Conservation (phyloP, 2,329 filamentous ascomycete genomes). For the Parastagonospora avenae region DNA sequence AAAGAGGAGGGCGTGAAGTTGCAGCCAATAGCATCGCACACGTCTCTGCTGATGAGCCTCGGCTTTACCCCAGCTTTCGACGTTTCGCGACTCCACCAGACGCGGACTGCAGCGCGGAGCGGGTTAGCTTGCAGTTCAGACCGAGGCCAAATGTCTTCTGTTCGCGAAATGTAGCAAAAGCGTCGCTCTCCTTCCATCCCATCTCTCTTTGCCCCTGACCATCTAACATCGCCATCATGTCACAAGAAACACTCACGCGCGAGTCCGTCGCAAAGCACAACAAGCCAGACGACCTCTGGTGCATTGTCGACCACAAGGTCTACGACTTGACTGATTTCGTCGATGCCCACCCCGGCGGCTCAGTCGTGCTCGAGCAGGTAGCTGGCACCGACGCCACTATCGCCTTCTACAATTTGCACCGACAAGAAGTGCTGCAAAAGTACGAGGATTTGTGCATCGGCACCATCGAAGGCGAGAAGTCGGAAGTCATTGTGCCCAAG, state of each 20-base stretch:
- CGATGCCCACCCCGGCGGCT: conserved; percentile 83
- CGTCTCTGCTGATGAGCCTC: conserved; percentile 20
- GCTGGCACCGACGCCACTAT: conserved; percentile 81
- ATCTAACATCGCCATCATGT: conserved; percentile 27
- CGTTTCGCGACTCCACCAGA: conserved; percentile 14
- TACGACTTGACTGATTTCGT: conserved; percentile 87
- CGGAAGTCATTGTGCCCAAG: conserved; percentile 72
- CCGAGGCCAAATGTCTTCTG: conserved; percentile 20
- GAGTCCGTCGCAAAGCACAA: conserved; percentile 75
- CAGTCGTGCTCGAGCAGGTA: conserved; percentile 78
- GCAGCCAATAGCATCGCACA: conserved; percentile 2
- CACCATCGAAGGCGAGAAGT: conserved; percentile 73
- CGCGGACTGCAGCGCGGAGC: conserved; percentile 15
- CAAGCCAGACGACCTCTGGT: conserved; percentile 76
- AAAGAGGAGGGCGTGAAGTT: background rate
- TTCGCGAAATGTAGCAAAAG: conserved; percentile 14
- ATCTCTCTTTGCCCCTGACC: background rate
- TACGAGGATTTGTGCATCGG: conserved; percentile 78
- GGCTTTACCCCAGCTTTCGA: conserved; percentile 23
- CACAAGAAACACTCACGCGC: conserved; percentile 50
- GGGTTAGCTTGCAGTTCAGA: conserved; percentile 18
- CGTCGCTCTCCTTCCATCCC: conserved; percentile 2
- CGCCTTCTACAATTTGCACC: conserved; percentile 90
- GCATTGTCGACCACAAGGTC: conserved; percentile 84
- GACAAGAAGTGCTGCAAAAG: conserved; percentile 85